A percentile compares a stretch with the other conserved stretches of the same genome.
Conservation (phyloP, 257 asterid species). For the Cordia subcordata region DNA sequence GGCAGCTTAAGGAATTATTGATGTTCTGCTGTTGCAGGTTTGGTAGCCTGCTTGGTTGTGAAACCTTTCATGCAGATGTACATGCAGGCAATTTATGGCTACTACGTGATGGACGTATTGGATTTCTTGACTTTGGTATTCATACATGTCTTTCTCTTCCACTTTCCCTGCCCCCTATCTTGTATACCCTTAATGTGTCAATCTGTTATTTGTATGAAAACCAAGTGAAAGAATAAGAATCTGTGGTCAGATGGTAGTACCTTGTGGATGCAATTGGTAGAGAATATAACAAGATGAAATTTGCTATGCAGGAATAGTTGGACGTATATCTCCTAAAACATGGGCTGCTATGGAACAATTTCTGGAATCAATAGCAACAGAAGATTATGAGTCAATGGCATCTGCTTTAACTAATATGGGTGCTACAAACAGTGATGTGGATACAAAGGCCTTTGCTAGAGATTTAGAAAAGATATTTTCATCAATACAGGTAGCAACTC, state of each 20-base stretch:
- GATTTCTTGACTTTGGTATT: conserved; percentile 95
- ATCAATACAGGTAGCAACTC: conserved; percentile 56
- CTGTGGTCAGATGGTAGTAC: neutral
- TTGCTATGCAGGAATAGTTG: conserved; percentile 77
- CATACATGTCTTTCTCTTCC: neutral
- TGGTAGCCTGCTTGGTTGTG: conserved; percentile 95
- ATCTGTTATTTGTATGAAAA: neutral
- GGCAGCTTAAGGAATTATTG: neutral
- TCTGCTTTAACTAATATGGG: conserved; percentile 95
- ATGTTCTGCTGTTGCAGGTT: conserved; percentile 48
- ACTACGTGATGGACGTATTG: conserved; percentile 96
- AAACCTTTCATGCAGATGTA: conserved; percentile 92
- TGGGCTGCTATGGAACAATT: conserved; percentile 97
- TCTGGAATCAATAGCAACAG: conserved; percentile 67
- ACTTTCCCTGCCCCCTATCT: neutral
- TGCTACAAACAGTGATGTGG: conserved; percentile 74
- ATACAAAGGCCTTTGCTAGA: conserved; percentile 72
- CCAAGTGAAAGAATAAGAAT: neutral
- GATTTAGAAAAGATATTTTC: conserved; percentile 84
- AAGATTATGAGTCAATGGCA: conserved; percentile 85
- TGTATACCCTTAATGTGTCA: conserved; percentile 2
- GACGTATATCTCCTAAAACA: conserved; percentile 91
- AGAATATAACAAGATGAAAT: conserved; percentile 9
- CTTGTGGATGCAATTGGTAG: conserved; percentile 5
- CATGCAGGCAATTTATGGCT: conserved; percentile 98